Evolutionary conservation across 2,329 filamentous ascomycete species (phyloP).

Genomic region (Onygenales sp.): DNA sequence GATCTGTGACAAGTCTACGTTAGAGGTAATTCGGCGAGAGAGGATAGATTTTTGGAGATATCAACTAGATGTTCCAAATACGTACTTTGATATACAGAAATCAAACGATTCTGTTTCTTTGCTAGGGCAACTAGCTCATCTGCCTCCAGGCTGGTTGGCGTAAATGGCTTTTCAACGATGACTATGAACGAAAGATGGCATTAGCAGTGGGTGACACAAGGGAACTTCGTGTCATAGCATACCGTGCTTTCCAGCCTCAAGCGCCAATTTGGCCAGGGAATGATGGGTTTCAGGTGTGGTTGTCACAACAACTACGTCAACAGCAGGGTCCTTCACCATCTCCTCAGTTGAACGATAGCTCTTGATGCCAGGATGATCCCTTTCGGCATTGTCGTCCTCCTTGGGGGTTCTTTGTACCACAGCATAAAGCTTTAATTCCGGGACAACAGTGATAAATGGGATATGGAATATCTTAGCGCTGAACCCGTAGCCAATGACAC

Average conservation of each 20-base stretch:
- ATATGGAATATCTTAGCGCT: constrained; percentile 77
- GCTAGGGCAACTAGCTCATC: constrained; percentile 51
- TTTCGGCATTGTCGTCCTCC: constrained; percentile 54
- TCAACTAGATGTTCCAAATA: background rate
- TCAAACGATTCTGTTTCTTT: constrained; percentile 39
- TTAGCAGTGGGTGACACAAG: background rate
- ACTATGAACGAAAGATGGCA: constrained; percentile 34
- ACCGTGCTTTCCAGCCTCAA: constrained; percentile 62
- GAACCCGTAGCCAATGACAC: constrained; percentile 51
- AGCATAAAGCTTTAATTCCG: constrained; percentile 58
- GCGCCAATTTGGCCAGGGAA: constrained; percentile 51
- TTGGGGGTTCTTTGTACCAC: constrained; percentile 67
- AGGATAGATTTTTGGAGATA: background rate
- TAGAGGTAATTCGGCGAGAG: background rate
- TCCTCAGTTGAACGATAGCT: constrained; percentile 54
- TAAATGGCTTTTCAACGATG: constrained; percentile 75
- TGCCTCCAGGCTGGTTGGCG: constrained; percentile 60
- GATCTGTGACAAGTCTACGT: constrained; percentile 32
- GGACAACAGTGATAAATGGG: constrained; percentile 59
- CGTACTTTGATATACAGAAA: constrained; percentile 61
- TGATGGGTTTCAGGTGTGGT: constrained; percentile 66
- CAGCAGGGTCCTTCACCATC: constrained; percentile 54
- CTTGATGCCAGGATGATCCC: constrained; percentile 56
- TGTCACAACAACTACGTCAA: constrained; percentile 62
- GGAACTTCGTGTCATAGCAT: constrained; percentile 5